These are phyloP conservation scores for Aspergillus floridensis DNA, from an alignment of 2,329 filamentous ascomycete species.

Conservation along the genomic window DNA sequence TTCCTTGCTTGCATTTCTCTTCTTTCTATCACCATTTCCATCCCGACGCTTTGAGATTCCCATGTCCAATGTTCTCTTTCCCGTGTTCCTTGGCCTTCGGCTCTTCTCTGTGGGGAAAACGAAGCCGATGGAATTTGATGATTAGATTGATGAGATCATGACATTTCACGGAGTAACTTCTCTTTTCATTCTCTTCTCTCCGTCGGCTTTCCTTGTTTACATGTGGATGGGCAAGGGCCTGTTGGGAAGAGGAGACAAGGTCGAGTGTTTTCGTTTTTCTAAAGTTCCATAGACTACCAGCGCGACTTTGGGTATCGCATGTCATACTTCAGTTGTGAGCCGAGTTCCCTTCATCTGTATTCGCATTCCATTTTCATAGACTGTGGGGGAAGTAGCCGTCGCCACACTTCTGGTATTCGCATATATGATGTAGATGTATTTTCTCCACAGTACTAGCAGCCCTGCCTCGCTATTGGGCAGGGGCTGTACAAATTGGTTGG, in stretches of 20 bases:
- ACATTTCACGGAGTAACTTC: not conserved
- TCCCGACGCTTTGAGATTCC: slow-evolving; percentile 19
- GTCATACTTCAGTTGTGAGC: not conserved
- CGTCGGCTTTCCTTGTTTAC: not conserved
- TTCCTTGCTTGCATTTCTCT: slow-evolving; percentile 12
- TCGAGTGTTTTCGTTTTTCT: not conserved
- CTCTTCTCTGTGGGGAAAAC: not conserved
- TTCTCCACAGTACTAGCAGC: too few relatives aligned
- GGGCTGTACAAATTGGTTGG: too few relatives aligned
- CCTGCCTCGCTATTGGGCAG: too few relatives aligned
- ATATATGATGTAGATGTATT: too few relatives aligned
- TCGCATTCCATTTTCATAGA: too few relatives aligned
- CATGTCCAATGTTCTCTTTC: slow-evolving; percentile 22
- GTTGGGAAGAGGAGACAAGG: not conserved
- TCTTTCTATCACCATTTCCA: slow-evolving; percentile 14
- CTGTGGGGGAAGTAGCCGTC: too few relatives aligned
- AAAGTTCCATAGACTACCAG: not conserved
- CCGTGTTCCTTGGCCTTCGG: slow-evolving; percentile 4
- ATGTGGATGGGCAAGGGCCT: not conserved
- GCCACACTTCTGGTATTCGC: too few relatives aligned
- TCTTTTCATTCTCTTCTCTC: not conserved
- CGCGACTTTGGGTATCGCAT: not conserved
- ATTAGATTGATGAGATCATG: not conserved
- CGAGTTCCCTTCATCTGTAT: not conserved
- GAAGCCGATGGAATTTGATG: not conserved